Base-by-base conservation (phyloP, 805 yeast genomes). In the Cyberlindnera galapagoensis region DNA sequence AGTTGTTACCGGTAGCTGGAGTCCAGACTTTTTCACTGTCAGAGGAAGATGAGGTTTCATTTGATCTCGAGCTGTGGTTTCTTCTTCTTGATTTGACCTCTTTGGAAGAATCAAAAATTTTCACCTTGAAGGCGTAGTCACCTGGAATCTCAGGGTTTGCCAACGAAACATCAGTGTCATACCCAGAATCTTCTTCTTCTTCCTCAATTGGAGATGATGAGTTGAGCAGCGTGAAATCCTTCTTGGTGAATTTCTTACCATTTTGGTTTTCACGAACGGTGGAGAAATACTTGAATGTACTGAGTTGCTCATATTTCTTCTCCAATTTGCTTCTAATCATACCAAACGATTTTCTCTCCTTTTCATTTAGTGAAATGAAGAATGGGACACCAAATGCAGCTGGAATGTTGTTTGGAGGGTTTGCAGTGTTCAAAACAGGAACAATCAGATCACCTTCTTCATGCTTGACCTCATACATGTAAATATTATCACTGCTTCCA, bases 341-440 rank as follows among this genome's bases (percentile, higher is more conserved):
- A 6, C 79, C 80, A 48, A 71, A 76, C 16, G 84, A 76, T 3
- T 48, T 46, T 5, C 66, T 54, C 23, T 82, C 90, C 1, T 62
- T 64, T 21, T 63, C 60, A 2, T 67, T 32, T 9, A 86, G 47
- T 0, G 76, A 67, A 18, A 87, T 62, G 44, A 87, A 77, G 45
- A 85, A 74, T 3, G 97, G 97, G 1, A 78, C 53, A 2, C 87
- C 94, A 57, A 86, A 82, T 1, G 76, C 56, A 26, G 65, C 65
- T 1, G 68, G 63, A 9, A 59, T 51, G 59, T 34, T 61, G 35
- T 53, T 65, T 57, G 45, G 63, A 51, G 43, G 67, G 48, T 25
- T 54, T 38, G 52, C 48, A 0, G 71, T 60, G 40, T 66, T 77
- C 34, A 76, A 55, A 0, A 82, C 77, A 0, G 92, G 90, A 7